Evolutionary conservation across 345 rosid genomes (phyloP).

Genomic region (Psidium guajava): DNA sequence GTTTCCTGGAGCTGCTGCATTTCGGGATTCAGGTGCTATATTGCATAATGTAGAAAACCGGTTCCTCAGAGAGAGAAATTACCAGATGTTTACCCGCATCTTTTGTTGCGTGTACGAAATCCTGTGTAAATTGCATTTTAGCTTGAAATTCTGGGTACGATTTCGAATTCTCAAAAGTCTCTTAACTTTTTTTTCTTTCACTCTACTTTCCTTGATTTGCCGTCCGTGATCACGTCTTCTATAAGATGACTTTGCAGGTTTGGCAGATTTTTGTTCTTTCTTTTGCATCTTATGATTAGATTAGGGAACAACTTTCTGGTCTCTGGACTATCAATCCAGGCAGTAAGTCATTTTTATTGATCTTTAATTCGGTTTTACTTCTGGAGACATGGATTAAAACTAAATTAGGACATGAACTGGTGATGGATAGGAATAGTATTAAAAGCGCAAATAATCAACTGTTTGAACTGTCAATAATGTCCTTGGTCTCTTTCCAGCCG

Average conservation of each 20-base stretch:
- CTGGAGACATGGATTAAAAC: not conserved
- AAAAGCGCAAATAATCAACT: not conserved
- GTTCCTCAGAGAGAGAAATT: not conserved
- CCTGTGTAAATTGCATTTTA: not conserved
- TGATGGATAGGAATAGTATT: not conserved
- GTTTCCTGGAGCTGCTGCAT: not conserved
- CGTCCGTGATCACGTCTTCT: not conserved
- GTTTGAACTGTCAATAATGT: not conserved
- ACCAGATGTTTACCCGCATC: not conserved
- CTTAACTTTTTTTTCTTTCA: not conserved
- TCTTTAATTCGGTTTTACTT: not conserved
- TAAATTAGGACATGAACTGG: not conserved
- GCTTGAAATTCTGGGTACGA: not conserved
- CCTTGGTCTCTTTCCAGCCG: not conserved
- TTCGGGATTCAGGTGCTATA: not conserved
- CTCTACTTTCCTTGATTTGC: not conserved
- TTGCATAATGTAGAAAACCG: not conserved
- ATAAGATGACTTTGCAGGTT: not conserved
- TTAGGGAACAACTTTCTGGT: not conserved
- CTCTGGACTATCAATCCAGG: not conserved
- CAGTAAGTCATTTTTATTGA: not conserved
- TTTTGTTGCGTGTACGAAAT: not conserved
- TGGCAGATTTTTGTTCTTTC: not conserved
- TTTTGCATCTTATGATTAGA: not conserved
- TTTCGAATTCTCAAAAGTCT: not conserved